Evolutionary conservation across 2,329 filamentous ascomycete species (phyloP).

Genomic region (Colletotrichum tofieldiae): DNA sequence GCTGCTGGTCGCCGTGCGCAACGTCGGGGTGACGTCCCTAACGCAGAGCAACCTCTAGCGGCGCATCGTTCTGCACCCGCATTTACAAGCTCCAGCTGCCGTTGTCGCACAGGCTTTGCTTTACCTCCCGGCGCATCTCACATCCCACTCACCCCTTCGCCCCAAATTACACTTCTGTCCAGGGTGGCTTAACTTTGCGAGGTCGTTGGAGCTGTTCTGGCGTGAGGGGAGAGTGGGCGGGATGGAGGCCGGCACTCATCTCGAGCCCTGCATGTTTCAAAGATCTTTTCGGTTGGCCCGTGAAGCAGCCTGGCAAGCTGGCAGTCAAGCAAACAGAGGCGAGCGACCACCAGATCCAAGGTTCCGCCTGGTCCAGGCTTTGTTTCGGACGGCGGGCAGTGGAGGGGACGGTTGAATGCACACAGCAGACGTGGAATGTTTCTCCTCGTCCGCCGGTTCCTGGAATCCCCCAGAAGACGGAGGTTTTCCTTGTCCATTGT

Average conservation of each 20-base stretch:
- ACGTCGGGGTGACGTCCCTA: slow-evolving; percentile 30
- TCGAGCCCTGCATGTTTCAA: slow-evolving; percentile 40
- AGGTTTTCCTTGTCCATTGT: slow-evolving; percentile 11
- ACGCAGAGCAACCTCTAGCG: neutral
- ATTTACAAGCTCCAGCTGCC: neutral
- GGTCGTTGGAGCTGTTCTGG: slow-evolving; percentile 15
- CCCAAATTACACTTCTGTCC: neutral
- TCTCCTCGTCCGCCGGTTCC: slow-evolving; percentile 17
- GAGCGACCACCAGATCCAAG: slow-evolving; percentile 15
- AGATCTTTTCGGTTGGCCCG: slow-evolving; percentile 8
- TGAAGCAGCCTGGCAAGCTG: neutral
- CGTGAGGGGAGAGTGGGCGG: slow-evolving; percentile 5
- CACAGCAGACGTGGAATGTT: slow-evolving; percentile 21
- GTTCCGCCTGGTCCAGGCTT: slow-evolving; percentile 5
- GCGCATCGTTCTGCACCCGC: slow-evolving; percentile 14
- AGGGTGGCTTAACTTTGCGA: neutral
- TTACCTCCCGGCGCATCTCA: neutral
- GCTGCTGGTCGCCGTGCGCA: slow-evolving; percentile 41
- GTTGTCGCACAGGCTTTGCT: neutral
- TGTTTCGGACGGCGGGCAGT: slow-evolving; percentile 33
- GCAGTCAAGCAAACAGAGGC: slow-evolving; percentile 5
- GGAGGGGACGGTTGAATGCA: slow-evolving; percentile 17
- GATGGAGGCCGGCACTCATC: slow-evolving; percentile 11
- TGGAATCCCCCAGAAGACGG: slow-evolving; percentile 29
- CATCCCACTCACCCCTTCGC: neutral